Percentiles rank a stretch among this genome's conserved stretches.
phyloP scores from a whole-genome alignment of 129 eudicot species.

The Flaveria trinervia region DNA sequence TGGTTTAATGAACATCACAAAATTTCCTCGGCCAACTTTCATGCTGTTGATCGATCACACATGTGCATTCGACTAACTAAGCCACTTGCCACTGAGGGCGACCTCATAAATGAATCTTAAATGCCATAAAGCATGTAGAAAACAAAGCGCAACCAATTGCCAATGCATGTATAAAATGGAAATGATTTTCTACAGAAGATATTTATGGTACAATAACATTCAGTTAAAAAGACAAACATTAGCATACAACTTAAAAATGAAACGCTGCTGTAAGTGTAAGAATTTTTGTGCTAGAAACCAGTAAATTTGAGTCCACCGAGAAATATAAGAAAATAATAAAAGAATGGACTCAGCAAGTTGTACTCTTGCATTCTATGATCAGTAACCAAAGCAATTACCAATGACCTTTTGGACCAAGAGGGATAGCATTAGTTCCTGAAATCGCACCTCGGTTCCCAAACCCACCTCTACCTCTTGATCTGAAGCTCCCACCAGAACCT shows the following conservation, averaged over 20 bases:
- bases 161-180: not conserved
- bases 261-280: not conserved
- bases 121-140: not conserved
- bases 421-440: constrained; percentile 71
- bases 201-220: constrained; percentile 13
- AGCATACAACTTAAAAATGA: not conserved
- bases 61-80: not conserved
- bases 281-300: not conserved
- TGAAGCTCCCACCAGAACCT: constrained; percentile 74
- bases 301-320: not conserved
- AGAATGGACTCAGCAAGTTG: not conserved
- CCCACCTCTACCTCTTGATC: constrained; percentile 92
- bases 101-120: not conserved
- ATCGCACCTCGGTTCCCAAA: constrained; percentile 55
- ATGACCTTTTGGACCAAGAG: constrained; percentile 58
- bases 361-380: constrained; percentile 7
- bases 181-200: not conserved
- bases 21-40: not conserved
- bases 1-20: not conserved
- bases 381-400: constrained; percentile 43
- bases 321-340: not conserved
- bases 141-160: not conserved
- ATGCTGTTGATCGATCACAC: not conserved
- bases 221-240: not conserved
- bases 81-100: not conserved